Conservation (phyloP, 306 rosid species). For the Styphnolobium japonicum region DNA sequence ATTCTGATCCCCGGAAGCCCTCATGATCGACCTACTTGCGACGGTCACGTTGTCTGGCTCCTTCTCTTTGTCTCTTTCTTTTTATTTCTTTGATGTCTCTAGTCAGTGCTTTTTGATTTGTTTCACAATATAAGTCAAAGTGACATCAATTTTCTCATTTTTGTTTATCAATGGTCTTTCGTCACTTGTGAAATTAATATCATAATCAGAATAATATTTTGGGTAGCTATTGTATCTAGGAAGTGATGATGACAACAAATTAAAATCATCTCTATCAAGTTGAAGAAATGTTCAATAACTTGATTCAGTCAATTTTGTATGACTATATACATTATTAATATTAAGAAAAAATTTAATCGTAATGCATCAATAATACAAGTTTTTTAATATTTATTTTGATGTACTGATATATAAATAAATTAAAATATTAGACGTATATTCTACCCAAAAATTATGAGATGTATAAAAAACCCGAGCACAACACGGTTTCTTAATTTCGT, state of each 20-base stretch:
- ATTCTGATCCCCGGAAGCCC: not conserved
- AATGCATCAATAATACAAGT: not conserved
- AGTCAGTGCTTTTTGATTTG: not conserved
- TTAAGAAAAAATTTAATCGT: not conserved
- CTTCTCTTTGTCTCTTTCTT: not conserved
- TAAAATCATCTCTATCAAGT: not conserved
- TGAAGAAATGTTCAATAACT: not conserved
- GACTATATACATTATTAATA: not conserved
- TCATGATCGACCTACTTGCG: not conserved
- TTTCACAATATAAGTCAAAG: not conserved
- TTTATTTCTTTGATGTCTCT: no score
- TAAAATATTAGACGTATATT: no score
- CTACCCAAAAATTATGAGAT: no score
- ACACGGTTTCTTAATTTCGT: no score
- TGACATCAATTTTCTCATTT: not conserved
- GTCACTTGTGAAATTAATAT: not conserved
- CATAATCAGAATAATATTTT: not conserved
- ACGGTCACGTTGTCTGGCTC: not conserved
- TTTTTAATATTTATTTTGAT: slow-evolving; percentile 1
- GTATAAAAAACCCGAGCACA: no score
- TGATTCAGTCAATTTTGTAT: not conserved
- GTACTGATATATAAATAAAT: not conserved
- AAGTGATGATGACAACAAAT: not conserved
- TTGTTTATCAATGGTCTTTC: not conserved
- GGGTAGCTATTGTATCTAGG: not conserved